These are phyloP conservation scores for Sphagnum contortum DNA, from an alignment of 225 moss, liverwort and hornwort genomes.

Conservation along the genomic window DNA sequence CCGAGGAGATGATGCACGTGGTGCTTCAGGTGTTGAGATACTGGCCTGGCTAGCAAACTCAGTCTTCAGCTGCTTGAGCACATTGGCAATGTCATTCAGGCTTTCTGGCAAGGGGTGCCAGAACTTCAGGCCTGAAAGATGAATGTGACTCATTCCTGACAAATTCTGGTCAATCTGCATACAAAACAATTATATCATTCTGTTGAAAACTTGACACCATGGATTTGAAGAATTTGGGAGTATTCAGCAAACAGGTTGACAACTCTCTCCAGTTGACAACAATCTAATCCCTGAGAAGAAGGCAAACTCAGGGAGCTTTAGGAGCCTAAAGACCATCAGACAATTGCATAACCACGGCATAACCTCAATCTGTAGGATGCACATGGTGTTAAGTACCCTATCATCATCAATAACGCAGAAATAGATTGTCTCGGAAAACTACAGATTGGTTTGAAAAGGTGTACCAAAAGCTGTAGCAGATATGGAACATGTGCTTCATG, in stretches of 20 bases:
- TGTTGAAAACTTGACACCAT: no score
- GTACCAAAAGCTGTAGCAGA: constrained; percentile 90
- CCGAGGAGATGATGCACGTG: neutral
- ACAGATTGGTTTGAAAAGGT: neutral
- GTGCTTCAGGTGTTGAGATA: constrained; percentile 10
- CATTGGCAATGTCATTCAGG: constrained; percentile 25
- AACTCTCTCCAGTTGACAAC: no score
- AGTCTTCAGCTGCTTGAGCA: constrained; percentile 56
- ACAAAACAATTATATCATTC: neutral
- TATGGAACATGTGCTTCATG: constrained; percentile 92
- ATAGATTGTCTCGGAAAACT: no score
- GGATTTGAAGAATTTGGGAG: no score
- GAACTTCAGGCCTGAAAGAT: constrained; percentile 73
- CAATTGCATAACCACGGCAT: no score
- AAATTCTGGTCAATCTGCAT: constrained; percentile 92
- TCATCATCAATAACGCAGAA: no score
- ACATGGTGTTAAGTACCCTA: no score
- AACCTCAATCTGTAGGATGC: no score
- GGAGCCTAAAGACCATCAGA: no score
- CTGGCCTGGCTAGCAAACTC: constrained; percentile 24
- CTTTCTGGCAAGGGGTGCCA: constrained; percentile 62
- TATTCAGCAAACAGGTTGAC: no score
- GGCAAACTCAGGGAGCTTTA: no score
- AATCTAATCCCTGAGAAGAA: no score
- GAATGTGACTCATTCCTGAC: constrained; percentile 86